A percentile compares a stretch with the other conserved stretches of the same genome.
These are phyloP conservation scores for Elongisporangium prolatum DNA, from an alignment of 352 stramenopile species.

Conservation along the genomic window DNA sequence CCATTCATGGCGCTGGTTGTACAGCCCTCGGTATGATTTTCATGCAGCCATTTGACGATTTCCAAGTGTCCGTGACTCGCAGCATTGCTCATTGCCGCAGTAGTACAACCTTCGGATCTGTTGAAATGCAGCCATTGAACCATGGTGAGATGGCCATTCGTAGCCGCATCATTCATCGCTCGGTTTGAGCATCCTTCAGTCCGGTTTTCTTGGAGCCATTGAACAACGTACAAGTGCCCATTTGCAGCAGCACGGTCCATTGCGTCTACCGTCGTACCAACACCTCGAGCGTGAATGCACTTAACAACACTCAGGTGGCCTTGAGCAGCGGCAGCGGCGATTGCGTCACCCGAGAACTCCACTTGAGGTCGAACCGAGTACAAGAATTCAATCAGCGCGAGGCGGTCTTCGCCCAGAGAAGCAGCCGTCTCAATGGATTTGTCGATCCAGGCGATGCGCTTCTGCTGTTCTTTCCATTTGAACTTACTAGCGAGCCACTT, in stretches of 20 bases:
- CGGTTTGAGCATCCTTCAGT: slow-evolving; percentile 17
- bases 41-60: slow-evolving; percentile 19
- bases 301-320: slow-evolving; percentile 11
- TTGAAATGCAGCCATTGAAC: slow-evolving; percentile 26
- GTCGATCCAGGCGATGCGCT: neutral
- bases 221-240: slow-evolving; percentile 22
- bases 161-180: slow-evolving; percentile 21
- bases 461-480: neutral
- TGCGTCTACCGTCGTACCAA: neutral
- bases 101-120: slow-evolving; percentile 17
- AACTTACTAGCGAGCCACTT: neutral
- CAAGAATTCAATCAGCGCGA: neutral
- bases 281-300: slow-evolving; percentile 5
- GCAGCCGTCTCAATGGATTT: neutral
- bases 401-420: neutral
- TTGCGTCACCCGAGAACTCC: neutral
- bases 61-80: slow-evolving; percentile 22
- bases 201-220: slow-evolving; percentile 27
- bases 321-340: slow-evolving; percentile 1
- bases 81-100: slow-evolving; percentile 25
- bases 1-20: slow-evolving; percentile 29
- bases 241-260: slow-evolving; percentile 5
- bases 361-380: neutral
- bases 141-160: slow-evolving; percentile 20
- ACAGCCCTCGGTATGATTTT: slow-evolving; percentile 20